Conservation (phyloP, 306 rosid species). For the Rosa lucieae region DNA sequence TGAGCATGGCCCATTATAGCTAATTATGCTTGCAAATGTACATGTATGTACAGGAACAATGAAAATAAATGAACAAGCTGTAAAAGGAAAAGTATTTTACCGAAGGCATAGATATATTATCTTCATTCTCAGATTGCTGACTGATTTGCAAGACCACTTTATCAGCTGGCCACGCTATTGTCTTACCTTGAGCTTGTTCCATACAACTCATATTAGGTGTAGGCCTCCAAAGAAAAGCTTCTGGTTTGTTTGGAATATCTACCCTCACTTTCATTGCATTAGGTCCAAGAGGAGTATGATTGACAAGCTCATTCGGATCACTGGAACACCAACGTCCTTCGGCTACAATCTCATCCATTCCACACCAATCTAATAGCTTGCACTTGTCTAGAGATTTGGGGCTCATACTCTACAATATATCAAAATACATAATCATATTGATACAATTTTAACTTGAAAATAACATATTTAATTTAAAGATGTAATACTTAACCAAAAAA, state of each 20-base stretch:
- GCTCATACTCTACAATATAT: not conserved
- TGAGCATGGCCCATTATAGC: too few relatives aligned
- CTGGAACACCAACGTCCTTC: not conserved
- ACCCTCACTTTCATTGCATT: conserved; percentile 12
- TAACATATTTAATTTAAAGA: not conserved
- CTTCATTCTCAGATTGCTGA: not conserved
- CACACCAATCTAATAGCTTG: conserved; percentile 16
- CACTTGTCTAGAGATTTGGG: not conserved
- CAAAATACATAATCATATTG: not conserved
- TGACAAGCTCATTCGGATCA: conserved; percentile 5
- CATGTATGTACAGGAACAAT: too few relatives aligned
- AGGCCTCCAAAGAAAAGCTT: conserved; percentile 17
- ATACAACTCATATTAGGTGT: not conserved
- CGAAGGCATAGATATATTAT: not conserved
- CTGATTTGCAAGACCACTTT: not conserved
- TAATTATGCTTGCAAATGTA: too few relatives aligned
- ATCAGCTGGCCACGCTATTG: conserved; percentile 17
- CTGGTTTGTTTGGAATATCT: not conserved
- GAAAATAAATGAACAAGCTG: too few relatives aligned
- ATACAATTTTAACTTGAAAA: not conserved
- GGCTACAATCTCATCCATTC: not conserved
- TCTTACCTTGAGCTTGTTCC: not conserved
- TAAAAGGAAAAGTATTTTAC: too few relatives aligned
- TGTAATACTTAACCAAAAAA: not conserved
- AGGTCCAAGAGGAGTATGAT: conserved; percentile 13